A percentile compares a stretch with the other conserved stretches of the same genome.
Conservation (phyloP, 306 rosid species). For the Spatholobus suberectus region DNA sequence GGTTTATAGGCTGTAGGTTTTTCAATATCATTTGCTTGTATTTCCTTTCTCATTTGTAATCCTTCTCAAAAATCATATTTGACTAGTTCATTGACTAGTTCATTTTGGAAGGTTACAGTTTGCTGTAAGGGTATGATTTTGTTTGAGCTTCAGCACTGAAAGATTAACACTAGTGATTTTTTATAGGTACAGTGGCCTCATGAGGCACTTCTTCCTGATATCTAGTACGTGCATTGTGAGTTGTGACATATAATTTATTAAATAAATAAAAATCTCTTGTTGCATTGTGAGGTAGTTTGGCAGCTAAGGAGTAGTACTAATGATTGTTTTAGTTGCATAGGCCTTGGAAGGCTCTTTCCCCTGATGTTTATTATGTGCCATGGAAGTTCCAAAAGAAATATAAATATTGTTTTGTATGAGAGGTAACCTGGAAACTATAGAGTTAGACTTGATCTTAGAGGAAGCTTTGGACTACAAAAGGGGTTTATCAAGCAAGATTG, state of each 20-base stretch:
- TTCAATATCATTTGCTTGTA: not conserved
- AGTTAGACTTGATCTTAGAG: not conserved
- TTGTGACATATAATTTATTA: not conserved
- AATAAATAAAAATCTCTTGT: not conserved
- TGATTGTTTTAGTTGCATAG: not conserved
- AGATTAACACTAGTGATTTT: not conserved
- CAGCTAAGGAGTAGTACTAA: not conserved
- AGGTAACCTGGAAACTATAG: not conserved
- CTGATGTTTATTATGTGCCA: not conserved
- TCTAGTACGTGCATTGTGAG: not conserved
- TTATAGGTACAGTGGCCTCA: not conserved
- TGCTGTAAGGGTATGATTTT: not conserved
- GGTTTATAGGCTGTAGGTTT: not conserved
- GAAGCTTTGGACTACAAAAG: not conserved
- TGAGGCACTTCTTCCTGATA: not conserved
- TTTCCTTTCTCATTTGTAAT: not conserved
- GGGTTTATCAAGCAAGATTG: not conserved
- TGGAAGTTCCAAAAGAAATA: not conserved
- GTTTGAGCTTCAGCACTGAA: not conserved
- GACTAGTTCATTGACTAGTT: not conserved
- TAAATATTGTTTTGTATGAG: not conserved
- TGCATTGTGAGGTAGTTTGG: not conserved
- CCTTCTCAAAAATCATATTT: conserved; percentile 6
- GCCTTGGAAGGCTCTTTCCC: not conserved
- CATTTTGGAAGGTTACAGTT: not conserved